Conservation (phyloP, 768 basidiomycete genomes). For the Clavulina sp. region DNA sequence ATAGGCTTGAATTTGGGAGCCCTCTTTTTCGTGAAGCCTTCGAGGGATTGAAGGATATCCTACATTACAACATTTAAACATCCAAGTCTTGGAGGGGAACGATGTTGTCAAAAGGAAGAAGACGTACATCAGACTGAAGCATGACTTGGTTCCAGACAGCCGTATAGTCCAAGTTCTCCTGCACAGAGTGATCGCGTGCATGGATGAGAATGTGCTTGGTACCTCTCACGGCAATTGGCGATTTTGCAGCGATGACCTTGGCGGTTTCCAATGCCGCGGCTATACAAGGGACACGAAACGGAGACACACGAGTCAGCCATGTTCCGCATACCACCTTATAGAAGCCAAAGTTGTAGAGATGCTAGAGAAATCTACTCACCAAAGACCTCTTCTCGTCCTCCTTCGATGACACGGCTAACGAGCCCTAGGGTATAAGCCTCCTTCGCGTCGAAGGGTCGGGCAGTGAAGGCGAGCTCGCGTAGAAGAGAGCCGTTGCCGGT, state of each 20-base stretch:
- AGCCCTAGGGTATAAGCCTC: conserved; percentile 59
- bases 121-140: conserved; percentile 31
- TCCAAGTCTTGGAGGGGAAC: too few species aligned
- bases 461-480: conserved; percentile 62
- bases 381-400: conserved; percentile 48
- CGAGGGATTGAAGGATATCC: too few species aligned
- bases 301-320: conserved; percentile 15
- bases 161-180: conserved; percentile 39
- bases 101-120: too few species aligned
- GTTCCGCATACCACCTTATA: conserved; percentile 15
- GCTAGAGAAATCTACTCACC: conserved; percentile 11
- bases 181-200: conserved; percentile 46
- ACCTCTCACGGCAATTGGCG: conserved; percentile 57
- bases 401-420: conserved; percentile 51
- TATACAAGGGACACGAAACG: conserved; percentile 10
- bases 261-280: conserved; percentile 49
- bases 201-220: conserved; percentile 68
- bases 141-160: conserved; percentile 38
- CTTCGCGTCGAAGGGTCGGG: conserved; percentile 43
- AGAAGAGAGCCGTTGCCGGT: conserved; percentile 55
- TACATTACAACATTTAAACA: too few species aligned
- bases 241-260: conserved; percentile 47
- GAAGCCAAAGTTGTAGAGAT: background rate
- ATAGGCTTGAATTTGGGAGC: too few species aligned
- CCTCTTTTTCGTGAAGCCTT: too few species aligned